These are phyloP conservation scores for Asterochloris sp. DNA, from an alignment of 139 green algal species.

Conservation along the genomic window DNA sequence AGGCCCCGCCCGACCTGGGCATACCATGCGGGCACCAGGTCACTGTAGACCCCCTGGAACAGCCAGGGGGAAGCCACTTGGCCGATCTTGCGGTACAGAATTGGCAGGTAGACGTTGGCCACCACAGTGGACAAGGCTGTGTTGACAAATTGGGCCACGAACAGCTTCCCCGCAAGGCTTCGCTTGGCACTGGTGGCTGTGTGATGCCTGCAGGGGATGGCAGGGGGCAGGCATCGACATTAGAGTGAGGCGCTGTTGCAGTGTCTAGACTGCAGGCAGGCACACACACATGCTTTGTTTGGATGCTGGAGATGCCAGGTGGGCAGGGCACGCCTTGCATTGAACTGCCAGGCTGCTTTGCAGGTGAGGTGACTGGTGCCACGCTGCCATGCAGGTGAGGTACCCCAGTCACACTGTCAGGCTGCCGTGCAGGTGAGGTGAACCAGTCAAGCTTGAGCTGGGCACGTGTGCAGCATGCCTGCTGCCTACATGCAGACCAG, in stretches of 20 bases:
- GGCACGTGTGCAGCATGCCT: constrained; percentile 1
- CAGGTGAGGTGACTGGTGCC: too few relatives aligned
- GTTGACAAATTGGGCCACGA: constrained; percentile 40
- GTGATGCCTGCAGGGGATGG: constrained; percentile 36
- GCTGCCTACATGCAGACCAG: not conserved
- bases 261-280: too few relatives aligned
- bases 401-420: too few relatives aligned
- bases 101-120: constrained; percentile 48
- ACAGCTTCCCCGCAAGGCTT: constrained; percentile 31
- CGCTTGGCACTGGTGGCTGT: constrained; percentile 40
- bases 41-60: constrained; percentile 8
- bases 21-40: constrained; percentile 16
- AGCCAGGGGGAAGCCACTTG: not conserved
- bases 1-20: constrained; percentile 12
- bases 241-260: too few relatives aligned
- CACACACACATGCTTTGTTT: too few relatives aligned
- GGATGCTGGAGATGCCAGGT: too few relatives aligned
- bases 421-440: too few relatives aligned
- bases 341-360: too few relatives aligned
- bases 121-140: constrained; percentile 52
- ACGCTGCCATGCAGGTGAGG: too few relatives aligned
- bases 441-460: too few relatives aligned
- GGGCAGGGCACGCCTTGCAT: too few relatives aligned
- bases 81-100: constrained; percentile 7
- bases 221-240: too few relatives aligned